Conservation (phyloP, 176 grass and related monocot species). For the Phoenix roebelenii region DNA sequence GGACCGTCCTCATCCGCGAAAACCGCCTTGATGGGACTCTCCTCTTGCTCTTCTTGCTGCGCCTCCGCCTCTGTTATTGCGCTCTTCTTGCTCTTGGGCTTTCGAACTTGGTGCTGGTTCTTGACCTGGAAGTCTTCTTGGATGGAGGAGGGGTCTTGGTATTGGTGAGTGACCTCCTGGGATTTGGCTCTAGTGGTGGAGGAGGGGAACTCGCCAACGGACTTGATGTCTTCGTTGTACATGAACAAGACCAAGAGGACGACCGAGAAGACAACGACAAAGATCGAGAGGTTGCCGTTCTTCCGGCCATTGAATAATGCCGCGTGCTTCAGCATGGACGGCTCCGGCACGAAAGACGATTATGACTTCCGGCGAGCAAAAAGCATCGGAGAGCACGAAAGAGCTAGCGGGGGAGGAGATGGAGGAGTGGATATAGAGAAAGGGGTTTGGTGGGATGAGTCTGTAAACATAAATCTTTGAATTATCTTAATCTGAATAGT, state of each 20-base stretch:
- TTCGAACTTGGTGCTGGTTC: no score
- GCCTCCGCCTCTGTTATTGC: no score
- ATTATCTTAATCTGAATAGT: no score
- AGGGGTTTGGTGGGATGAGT: conserved; percentile 10
- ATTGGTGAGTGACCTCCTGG: conserved; percentile 46
- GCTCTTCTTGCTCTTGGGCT: no score
- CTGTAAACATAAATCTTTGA: background rate
- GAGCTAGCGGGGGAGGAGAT: no score
- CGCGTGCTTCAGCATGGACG: conserved; percentile 17
- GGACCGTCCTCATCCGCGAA: no score
- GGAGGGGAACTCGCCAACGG: conserved; percentile 29
- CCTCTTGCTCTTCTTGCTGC: no score
- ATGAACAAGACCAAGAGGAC: conserved; percentile 47
- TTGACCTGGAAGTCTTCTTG: no score
- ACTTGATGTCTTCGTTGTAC: conserved; percentile 64
- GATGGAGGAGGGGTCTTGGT: conserved; percentile 29
- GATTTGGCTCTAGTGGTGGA: conserved; percentile 19
- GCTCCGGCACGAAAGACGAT: conserved; percentile 6
- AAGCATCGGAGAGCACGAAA: conserved; percentile 14
- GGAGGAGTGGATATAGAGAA: no score
- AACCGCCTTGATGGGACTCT: no score
- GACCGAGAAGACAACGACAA: conserved; percentile 39
- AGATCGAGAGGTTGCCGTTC: conserved; percentile 41
- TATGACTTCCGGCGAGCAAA: conserved; percentile 34
- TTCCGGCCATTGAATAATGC: conserved; percentile 27